Evolutionary conservation across 306 rosid species (phyloP), one percentile per base, ranked within the genome.

Genomic region (Corylus heterophylla): DNA sequence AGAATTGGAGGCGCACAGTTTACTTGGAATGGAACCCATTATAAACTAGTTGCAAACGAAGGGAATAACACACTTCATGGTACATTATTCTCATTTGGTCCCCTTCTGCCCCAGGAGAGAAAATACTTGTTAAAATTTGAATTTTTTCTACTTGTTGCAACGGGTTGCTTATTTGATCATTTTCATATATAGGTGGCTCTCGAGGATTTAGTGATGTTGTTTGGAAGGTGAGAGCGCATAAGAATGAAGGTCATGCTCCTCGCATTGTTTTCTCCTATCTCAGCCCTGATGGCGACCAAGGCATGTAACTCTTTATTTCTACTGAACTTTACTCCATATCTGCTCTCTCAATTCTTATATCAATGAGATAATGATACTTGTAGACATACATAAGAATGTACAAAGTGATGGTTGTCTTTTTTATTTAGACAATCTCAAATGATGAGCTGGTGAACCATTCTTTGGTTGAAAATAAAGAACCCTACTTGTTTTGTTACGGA

Each of bases 1-100:
- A 87, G 98, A 85, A 87, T 92, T 25, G 94, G 92, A 8, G 93
- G 97, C 12, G 97, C 98, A 35, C 88, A 87, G 54, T 94, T 94
- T 78, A 88, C 81, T 58, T 74, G 89, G 47, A 75, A 92, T 17
- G 91, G 97, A 76, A 83, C 71, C 37, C 89, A 78, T 47, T 92
- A 88, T 84, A 92, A 89, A 85, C 64, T 94, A 76, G 82, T 85
- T 79, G 88, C 94, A 42, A 94, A 94, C 80, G 91, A 84, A 54
- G 91, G 90, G 72, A 92, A 92, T 72, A 92, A 89, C 71, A 84
- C 85, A 20, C 91, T 94, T 75, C 98, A 94, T 81, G 98, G 97
- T 94, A 88, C 8, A 47, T 51, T 61, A 14, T 22, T 81, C 44
- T 67, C 20, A 42, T 35, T 67, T 31, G 14, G n/a, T 31, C 12